These are phyloP conservation scores for Nemania sp. DNA, from an alignment of 2,329 filamentous ascomycete genomes.

Conservation along the genomic window DNA sequence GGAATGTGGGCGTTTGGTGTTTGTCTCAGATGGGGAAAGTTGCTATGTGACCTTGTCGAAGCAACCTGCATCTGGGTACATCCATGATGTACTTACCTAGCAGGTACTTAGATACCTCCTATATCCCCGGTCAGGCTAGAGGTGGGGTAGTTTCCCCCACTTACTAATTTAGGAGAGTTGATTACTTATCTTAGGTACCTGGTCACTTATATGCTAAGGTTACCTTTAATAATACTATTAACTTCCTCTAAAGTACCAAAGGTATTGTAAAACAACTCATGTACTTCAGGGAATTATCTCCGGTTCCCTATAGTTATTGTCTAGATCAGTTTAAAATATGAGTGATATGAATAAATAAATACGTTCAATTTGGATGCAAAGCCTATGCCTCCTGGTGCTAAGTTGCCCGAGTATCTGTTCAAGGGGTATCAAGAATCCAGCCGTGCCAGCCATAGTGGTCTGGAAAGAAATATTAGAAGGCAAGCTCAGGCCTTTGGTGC, in stretches of 20 bases:
- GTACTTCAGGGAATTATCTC: too few relatives aligned
- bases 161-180: conserved; percentile 1
- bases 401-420: conserved; percentile 15
- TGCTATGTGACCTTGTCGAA: not conserved
- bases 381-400: conserved; percentile 14
- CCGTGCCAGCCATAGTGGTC: not conserved
- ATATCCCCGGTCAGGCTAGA: not conserved
- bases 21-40: conserved; percentile 24
- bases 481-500: conserved; percentile 48
- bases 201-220: too few relatives aligned
- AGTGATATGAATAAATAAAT: not conserved
- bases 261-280: too few relatives aligned
- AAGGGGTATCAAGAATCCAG: conserved; percentile 37
- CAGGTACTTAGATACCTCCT: too few relatives aligned
- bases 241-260: too few relatives aligned
- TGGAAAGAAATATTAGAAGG: conserved; percentile 44
- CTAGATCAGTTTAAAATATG: too few relatives aligned
- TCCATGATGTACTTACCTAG: conserved; percentile 3
- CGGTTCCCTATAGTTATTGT: too few relatives aligned
- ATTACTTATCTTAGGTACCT: not conserved
- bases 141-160: conserved; percentile 16
- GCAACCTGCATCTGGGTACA: too few relatives aligned
- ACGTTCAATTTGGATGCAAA: conserved; percentile 7
- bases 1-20: conserved; percentile 29
- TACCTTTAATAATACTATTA: too few relatives aligned